Evolutionary conservation across 2,329 filamentous ascomycete species (phyloP).

Genomic region (Pseudopyricularia javanii): DNA sequence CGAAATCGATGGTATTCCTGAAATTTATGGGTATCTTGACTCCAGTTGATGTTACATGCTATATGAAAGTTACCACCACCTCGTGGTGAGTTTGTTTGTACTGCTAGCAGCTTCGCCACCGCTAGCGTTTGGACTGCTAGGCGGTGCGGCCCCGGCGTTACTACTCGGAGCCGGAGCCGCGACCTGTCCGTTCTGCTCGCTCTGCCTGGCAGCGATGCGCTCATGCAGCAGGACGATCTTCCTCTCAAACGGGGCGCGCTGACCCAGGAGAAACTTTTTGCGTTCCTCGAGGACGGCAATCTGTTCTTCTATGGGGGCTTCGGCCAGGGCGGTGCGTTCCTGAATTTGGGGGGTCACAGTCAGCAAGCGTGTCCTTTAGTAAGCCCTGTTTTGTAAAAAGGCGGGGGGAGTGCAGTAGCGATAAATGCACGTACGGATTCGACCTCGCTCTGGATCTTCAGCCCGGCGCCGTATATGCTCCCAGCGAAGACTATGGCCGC

Average conservation of each 20-base stretch:
- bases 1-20: neutral
- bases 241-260: slow-evolving; percentile 14
- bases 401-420: neutral
- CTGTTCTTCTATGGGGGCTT: slow-evolving; percentile 14
- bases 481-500: slow-evolving; percentile 17
- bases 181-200: neutral
- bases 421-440: slow-evolving; percentile 8
- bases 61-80: neutral
- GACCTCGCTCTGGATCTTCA: slow-evolving; percentile 17
- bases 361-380: neutral
- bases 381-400: neutral
- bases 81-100: neutral
- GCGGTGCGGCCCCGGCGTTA: neutral
- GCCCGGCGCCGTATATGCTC: slow-evolving; percentile 17
- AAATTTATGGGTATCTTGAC: neutral
- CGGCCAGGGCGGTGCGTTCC: slow-evolving; percentile 10
- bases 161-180: neutral
- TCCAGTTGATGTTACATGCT: neutral
- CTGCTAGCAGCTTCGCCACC: neutral
- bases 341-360: neutral
- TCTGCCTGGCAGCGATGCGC: slow-evolving; percentile 11
- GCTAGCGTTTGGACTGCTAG: neutral
- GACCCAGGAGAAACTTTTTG: slow-evolving; percentile 10
- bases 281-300: slow-evolving; percentile 17
- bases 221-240: slow-evolving; percentile 16